Percentiles rank a stretch among this genome's conserved stretches.
Evolutionary conservation across 129 eudicot genomes (phyloP).

Genomic region (sunflower (Helianthus annuus)): HanXRQr2.0-SUNRISE NC_035441.2:72444807-72445306

Average conservation of each 20-base stretch:
- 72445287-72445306: too few relatives aligned
- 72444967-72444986: slow-evolving; percentile 33
- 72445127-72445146: slow-evolving; percentile 19
- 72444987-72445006: slow-evolving; percentile 33
- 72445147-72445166: slow-evolving; percentile 30
- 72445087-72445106: slow-evolving; percentile 12
- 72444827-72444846: slow-evolving; percentile 52
- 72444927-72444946: slow-evolving; percentile 79
- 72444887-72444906: slow-evolving; percentile 43
- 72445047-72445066: slow-evolving; percentile 13
- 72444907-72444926: slow-evolving; percentile 41
- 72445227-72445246: slow-evolving; percentile 23
- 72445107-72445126: slow-evolving; percentile 40
- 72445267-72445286: too few relatives aligned
- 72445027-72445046: slow-evolving; percentile 2
- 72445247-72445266: neutral
- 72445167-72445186: slow-evolving; percentile 38
- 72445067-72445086: slow-evolving; percentile 20
- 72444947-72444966: slow-evolving; percentile 53
- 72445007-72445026: slow-evolving; percentile 29
- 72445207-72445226: slow-evolving; percentile 22
- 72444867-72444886: slow-evolving; percentile 40
- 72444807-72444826: slow-evolving; percentile 35
- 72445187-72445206: slow-evolving; percentile 40
- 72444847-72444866: slow-evolving; percentile 80